Base-by-base conservation (phyloP, 2,329 filamentous ascomycete genomes). In the Penicillium sp. region DNA sequence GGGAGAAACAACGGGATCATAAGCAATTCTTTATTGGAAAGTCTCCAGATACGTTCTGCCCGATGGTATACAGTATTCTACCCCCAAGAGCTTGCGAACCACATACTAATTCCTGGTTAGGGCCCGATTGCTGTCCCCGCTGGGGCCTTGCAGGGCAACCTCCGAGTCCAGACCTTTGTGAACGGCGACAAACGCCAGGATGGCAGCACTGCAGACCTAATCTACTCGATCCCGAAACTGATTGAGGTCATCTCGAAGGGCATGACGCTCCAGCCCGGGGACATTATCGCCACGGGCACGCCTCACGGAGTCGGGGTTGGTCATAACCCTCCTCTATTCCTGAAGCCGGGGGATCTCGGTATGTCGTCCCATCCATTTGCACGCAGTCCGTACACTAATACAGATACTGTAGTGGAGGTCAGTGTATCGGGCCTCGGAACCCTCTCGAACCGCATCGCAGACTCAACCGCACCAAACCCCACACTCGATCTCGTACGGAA, bases 11-110 rank as follows among this genome's bases (percentile, higher is more conserved):
- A 68, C 71, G 83, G 26, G 84, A 87, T 52, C 85, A 87, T 62
- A 86, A 87, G 68, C 85, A 88, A 63, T 87, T 86, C 69, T 87
- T 82, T 59, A 81, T 87, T 54, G 85, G 85, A 6, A 87, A 87
- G 69, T 84, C 81, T 0, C 72, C 79, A 0, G 84, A 87, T 68
- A 85, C 83, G 0, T 86, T 83, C 64, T 86, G 84, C 63, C 84
- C 84, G 0, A 85, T 86, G 77, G 84, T 29, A 15, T 29, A 19
- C 21, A 9, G 21, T 15, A 46, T 46, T 17, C 7, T n/a, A 46
- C 3, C 11, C 23, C 2, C 23, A 48, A 5, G 17, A 41, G 38
- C 9, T 41, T 9, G 38, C 11, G 19, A 21, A 4, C 3, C 19
- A 21, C 17, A 19, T 19, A n/a, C 44, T 46, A 21, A 46, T 46